Conservation (phyloP, 495 filamentous ascomycete species). For the Tuber borchii region DNA sequence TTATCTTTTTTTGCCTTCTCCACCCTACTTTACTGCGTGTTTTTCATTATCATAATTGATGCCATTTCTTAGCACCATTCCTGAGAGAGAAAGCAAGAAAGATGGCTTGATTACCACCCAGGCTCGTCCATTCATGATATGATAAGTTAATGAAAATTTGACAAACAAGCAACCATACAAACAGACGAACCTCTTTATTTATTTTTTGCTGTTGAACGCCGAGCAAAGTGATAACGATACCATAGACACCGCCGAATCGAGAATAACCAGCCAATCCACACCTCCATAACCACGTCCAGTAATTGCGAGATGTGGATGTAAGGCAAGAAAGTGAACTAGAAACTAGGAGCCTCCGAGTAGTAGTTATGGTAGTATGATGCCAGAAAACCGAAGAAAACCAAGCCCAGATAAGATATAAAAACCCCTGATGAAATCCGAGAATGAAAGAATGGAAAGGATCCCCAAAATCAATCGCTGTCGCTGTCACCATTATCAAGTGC, state of each 20-base stretch:
- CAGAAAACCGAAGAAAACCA: neutral
- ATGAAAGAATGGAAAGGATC: neutral
- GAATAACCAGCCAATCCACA: neutral
- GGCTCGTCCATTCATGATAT: neutral
- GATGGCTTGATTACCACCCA: neutral
- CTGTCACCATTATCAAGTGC: conserved; percentile 1
- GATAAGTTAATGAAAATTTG: neutral
- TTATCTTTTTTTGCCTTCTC: neutral
- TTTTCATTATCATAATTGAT: neutral
- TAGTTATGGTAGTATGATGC: neutral
- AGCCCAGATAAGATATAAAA: neutral
- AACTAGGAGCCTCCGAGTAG: neutral
- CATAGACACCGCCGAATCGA: neutral
- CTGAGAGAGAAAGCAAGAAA: neutral
- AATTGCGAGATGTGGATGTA: neutral
- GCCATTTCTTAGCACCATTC: neutral
- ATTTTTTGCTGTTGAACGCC: conserved; percentile 1
- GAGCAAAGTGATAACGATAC: neutral
- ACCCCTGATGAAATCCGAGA: neutral
- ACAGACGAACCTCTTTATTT: neutral
- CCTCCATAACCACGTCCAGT: neutral
- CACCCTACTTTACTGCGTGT: neutral
- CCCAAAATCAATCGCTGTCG: neutral
- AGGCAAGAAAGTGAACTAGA: neutral
- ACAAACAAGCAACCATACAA: neutral